A percentile compares a stretch with the other conserved stretches of the same genome.
These are phyloP conservation scores for Exidia glandulosa DNA, from an alignment of 768 basidiomycete genomes.

Conservation along the genomic window DNA sequence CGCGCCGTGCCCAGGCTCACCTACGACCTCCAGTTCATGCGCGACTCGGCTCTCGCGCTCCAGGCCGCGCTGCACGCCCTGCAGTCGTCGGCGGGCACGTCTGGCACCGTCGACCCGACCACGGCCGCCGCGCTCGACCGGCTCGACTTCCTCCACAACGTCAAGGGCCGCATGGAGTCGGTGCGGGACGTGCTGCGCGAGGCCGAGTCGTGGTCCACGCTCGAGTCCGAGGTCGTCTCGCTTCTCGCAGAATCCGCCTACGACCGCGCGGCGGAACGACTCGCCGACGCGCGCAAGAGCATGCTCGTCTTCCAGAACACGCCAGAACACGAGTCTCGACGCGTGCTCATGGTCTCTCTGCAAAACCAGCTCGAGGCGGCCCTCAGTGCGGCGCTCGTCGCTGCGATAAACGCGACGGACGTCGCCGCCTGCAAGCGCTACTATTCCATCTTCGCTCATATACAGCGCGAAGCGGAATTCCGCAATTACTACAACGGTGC, in stretches of 20 bases:
- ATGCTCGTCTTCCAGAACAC: constrained; percentile 92
- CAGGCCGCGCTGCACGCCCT: constrained; percentile 56
- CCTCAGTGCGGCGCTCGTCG: constrained; percentile 80
- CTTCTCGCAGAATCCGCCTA: constrained; percentile 73
- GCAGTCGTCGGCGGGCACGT: constrained; percentile 31
- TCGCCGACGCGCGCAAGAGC: constrained; percentile 79
- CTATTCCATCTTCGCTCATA: constrained; percentile 79
- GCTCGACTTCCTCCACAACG: constrained; percentile 69
- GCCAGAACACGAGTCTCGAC: constrained; percentile 78
- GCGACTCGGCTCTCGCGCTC: constrained; percentile 75
- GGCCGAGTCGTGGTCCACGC: constrained; percentile 92
- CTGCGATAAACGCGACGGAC: constrained; percentile 74
- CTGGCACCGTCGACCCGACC: constrained; percentile 37
- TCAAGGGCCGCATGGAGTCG: constrained; percentile 81
- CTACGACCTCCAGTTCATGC: constrained; percentile 96
- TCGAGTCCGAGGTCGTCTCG: constrained; percentile 84
- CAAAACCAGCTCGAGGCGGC: constrained; percentile 94
- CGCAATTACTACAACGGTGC: constrained; percentile 90
- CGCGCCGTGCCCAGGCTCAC: constrained; percentile 81
- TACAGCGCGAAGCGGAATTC: constrained; percentile 88
- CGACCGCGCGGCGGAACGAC: constrained; percentile 80
- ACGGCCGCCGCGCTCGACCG: constrained; percentile 63
- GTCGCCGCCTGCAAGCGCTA: constrained; percentile 62
- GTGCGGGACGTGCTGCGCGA: constrained; percentile 83
- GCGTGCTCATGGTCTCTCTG: constrained; percentile 77